These are phyloP conservation scores for Microsporum canis DNA, from an alignment of 2,329 filamentous ascomycete genomes.

Conservation along the genomic window DNA sequence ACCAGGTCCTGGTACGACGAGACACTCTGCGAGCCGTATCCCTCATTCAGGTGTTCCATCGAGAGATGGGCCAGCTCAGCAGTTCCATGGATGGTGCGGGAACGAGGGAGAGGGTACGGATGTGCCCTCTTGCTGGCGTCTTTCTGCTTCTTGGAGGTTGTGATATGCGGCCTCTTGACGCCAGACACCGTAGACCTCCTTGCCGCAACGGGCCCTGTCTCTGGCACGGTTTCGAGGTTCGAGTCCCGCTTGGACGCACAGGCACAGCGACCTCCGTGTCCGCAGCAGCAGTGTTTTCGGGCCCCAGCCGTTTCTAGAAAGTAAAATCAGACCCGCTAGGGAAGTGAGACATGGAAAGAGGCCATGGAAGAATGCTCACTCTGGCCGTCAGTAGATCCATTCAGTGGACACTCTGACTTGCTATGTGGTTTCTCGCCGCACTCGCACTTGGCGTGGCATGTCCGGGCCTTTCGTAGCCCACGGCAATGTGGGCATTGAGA, in stretches of 20 bases:
- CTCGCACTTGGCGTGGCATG: conserved; percentile 91
- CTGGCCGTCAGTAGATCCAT: conserved; percentile 10
- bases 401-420: conserved; percentile 26
- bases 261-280: conserved; percentile 14
- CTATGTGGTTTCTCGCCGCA: conserved; percentile 69
- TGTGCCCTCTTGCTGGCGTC: conserved; percentile 50
- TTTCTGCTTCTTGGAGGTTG: conserved; percentile 50
- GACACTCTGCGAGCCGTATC: conserved; percentile 18
- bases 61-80: conserved; percentile 40
- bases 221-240: conserved; percentile 38
- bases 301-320: conserved; percentile 4
- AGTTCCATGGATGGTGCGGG: conserved; percentile 40
- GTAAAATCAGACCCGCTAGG: background rate
- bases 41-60: conserved; percentile 39
- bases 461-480: conserved; percentile 86
- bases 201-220: conserved; percentile 34
- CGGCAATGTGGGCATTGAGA: conserved; percentile 98
- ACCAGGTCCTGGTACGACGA: conserved; percentile 20
- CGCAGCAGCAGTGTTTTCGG: conserved; percentile 15
- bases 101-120: conserved; percentile 51
- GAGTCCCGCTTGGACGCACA: conserved; percentile 32
- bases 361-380: background rate
- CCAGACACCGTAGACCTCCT: conserved; percentile 31
- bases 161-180: conserved; percentile 44
- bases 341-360: conserved; percentile 15